Percentiles rank a stretch among this genome's conserved stretches.
These are phyloP conservation scores for Irpex lacteus DNA, from an alignment of 1,284 basidiomycete genomes.

Conservation along the genomic window DNA sequence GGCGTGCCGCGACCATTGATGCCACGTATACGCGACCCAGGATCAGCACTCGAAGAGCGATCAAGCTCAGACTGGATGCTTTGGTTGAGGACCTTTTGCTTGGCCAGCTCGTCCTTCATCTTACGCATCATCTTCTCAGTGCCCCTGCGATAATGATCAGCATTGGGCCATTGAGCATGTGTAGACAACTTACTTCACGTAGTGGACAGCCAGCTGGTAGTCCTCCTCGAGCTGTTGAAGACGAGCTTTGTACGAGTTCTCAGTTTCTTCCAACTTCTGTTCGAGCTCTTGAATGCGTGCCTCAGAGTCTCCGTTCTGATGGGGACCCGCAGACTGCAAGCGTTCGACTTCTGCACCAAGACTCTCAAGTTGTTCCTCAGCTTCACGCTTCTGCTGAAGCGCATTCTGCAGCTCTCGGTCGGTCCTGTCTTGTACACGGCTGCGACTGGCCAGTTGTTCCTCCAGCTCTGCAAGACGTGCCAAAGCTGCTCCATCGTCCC, in stretches of 20 bases:
- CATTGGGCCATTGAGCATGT: constrained; percentile 16
- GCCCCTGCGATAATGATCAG: constrained; percentile 57
- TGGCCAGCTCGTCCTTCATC: constrained; percentile 93
- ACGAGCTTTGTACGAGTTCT: constrained; percentile 71
- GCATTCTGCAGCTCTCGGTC: constrained; percentile 69
- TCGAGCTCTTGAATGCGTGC: constrained; percentile 66
- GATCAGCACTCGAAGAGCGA: constrained; percentile 58
- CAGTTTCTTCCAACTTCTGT: constrained; percentile 75
- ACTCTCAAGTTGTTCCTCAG: constrained; percentile 64
- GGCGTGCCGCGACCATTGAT: constrained; percentile 83
- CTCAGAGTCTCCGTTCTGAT: constrained; percentile 36
- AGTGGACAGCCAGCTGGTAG: constrained; percentile 90
- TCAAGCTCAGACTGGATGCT: constrained; percentile 83
- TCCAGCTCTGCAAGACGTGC: constrained; percentile 69
- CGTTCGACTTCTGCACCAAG: constrained; percentile 69
- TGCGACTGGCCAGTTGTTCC: constrained; percentile 68
- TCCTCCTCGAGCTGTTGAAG: constrained; percentile 90
- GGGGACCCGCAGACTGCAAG: constrained; percentile 43
- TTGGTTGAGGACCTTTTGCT: constrained; percentile 81
- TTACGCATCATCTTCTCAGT: constrained; percentile 99
- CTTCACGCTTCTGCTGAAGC: constrained; percentile 66
- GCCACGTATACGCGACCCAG: constrained; percentile 55
- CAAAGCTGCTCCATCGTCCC: constrained; percentile 44
- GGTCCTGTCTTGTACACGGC: constrained; percentile 69
- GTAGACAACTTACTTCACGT: constrained; percentile 74